Evolutionary conservation across 495 filamentous ascomycete genomes (phyloP).

Genomic region (Penicillium verhagenii): DNA sequence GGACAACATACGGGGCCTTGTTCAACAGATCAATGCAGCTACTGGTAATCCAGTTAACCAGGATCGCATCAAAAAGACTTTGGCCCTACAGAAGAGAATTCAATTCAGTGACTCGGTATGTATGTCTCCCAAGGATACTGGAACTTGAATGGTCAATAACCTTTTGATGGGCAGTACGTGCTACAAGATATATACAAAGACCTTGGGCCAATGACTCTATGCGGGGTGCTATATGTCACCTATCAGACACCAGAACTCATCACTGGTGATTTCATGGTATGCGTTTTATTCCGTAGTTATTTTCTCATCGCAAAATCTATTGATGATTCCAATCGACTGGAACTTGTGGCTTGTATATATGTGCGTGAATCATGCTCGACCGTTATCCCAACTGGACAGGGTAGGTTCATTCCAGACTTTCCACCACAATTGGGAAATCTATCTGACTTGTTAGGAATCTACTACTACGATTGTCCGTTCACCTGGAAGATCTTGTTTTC

Average conservation of each 20-base stretch:
- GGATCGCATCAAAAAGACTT: constrained; percentile 52
- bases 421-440: neutral
- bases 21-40: constrained; percentile 73
- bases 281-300: constrained; percentile 79
- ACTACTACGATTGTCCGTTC: constrained; percentile 79
- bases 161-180: constrained; percentile 25
- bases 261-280: constrained; percentile 80
- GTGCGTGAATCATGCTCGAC: constrained; percentile 71
- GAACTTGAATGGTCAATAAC: constrained; percentile 5
- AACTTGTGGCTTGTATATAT: constrained; percentile 71
- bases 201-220: constrained; percentile 79
- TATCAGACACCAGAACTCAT: constrained; percentile 69
- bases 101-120: constrained; percentile 68
- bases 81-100: constrained; percentile 53
- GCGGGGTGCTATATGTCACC: constrained; percentile 82
- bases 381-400: constrained; percentile 76
- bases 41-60: constrained; percentile 48
- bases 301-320: constrained; percentile 71
- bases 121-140: neutral
- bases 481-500: constrained; percentile 96
- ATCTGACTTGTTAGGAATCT: constrained; percentile 58
- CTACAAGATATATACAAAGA: constrained; percentile 60
- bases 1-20: constrained; percentile 66
- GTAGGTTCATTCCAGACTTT: constrained; percentile 47
- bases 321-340: constrained; percentile 60